A percentile compares a stretch with the other conserved stretches of the same genome.
phyloP scores from a whole-genome alignment of 148 eudicot genomes.

The Gaultheria prostrata region DNA sequence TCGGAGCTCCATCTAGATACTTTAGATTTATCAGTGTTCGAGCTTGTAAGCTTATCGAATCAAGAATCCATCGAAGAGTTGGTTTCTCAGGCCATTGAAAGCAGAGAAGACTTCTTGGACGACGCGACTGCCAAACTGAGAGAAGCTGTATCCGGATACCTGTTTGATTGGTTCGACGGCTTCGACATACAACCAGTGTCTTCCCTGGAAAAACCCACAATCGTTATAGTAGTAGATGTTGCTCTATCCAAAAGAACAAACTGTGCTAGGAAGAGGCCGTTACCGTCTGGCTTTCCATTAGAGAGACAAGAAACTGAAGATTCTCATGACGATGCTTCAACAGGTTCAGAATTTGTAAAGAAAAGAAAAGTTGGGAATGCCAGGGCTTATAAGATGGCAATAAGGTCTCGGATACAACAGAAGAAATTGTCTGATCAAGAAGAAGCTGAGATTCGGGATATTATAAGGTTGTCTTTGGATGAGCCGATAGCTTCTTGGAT shows the following conservation, averaged over 20 bases:
- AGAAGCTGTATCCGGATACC: not conserved
- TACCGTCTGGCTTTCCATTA: not conserved
- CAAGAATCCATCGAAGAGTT: not conserved
- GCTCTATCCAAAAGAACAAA: not conserved
- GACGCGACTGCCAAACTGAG: not conserved
- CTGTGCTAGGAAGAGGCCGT: not conserved
- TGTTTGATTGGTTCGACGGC: not conserved
- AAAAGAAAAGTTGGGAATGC: not conserved
- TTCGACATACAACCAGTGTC: not conserved
- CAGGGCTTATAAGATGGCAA: not conserved
- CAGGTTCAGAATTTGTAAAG: not conserved
- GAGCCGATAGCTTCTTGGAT: not conserved
- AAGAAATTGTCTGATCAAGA: not conserved
- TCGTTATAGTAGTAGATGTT: not conserved
- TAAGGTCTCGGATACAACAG: not conserved
- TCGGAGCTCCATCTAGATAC: not conserved
- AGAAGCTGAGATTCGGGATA: not conserved
- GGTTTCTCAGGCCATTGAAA: not conserved
- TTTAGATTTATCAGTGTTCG: not conserved
- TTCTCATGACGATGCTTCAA: not conserved
- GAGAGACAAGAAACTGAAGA: not conserved
- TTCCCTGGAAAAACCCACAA: not conserved
- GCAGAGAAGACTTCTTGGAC: not conserved
- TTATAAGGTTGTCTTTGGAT: not conserved
- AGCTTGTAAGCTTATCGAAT: not conserved